Evolutionary conservation across 257 asterid species (phyloP).

Genomic region (Perilla frutescens): DNA sequence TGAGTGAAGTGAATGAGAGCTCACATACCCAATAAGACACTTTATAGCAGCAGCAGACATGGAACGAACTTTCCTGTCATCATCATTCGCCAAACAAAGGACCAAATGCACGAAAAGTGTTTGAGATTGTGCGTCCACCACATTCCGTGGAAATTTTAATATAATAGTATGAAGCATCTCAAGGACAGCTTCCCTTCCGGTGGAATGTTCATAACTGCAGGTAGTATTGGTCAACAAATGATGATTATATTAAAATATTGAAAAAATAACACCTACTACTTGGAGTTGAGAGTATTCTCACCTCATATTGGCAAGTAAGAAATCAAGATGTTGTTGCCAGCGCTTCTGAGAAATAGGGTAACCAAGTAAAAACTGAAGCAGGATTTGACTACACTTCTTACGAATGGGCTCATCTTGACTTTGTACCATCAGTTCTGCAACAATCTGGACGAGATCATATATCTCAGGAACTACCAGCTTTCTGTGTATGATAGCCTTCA

Average conservation of each 20-base stretch:
- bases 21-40: conserved; percentile 75
- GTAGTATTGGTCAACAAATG: conserved; percentile 26
- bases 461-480: conserved; percentile 85
- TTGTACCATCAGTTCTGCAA: conserved; percentile 83
- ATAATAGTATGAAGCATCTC: conserved; percentile 91
- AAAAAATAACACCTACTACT: conserved; percentile 11
- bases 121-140: conserved; percentile 65
- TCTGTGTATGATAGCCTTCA: conserved; percentile 78
- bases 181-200: conserved; percentile 91
- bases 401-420: conserved; percentile 86
- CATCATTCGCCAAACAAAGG: conserved; percentile 75
- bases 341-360: conserved; percentile 76
- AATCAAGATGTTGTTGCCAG: conserved; percentile 77
- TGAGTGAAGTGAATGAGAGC: conserved; percentile 50
- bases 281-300: conserved; percentile 40
- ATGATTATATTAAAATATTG: conserved; percentile 4
- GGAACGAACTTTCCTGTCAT: conserved; percentile 75
- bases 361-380: conserved; percentile 80
- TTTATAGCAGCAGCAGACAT: conserved; percentile 82
- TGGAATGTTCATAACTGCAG: conserved; percentile 81
- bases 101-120: conserved; percentile 78
- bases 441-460: conserved; percentile 71
- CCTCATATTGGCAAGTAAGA: conserved; percentile 74
- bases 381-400: conserved; percentile 78
- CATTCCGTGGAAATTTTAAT: conserved; percentile 63